Evolutionary conservation across 192 early-diverging fungal genomes (phyloP).

Genomic region (Coemansia sp.): DNA sequence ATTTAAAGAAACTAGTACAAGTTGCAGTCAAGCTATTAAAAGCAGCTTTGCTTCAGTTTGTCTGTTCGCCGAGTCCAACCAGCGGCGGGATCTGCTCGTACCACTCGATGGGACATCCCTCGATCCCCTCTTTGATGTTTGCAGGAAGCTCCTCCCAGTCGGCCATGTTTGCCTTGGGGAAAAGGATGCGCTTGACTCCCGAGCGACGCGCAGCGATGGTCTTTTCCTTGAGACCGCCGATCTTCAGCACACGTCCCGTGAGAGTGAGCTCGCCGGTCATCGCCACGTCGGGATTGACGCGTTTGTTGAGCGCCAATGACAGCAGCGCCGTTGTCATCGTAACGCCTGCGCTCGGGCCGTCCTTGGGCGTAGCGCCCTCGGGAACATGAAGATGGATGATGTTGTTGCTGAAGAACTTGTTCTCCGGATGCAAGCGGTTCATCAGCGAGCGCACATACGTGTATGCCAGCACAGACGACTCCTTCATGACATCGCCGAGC

Average conservation of each 20-base stretch:
- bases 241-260: conserved; percentile 95
- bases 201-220: conserved; percentile 94
- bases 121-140: conserved; percentile 87
- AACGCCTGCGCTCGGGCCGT: conserved; percentile 93
- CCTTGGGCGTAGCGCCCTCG: conserved; percentile 96
- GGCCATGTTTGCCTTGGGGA: conserved; percentile 81
- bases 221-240: conserved; percentile 97
- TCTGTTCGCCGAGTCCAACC: conserved; percentile 30
- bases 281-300: conserved; percentile 76
- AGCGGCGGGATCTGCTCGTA: conserved; percentile 67
- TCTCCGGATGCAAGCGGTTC: conserved; percentile 70
- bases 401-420: conserved; percentile 89
- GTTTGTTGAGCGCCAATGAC: conserved; percentile 81
- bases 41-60: neutral
- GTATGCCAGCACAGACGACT: conserved; percentile 92
- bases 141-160: conserved; percentile 97
- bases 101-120: conserved; percentile 76
- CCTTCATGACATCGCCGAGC: conserved; percentile 99
- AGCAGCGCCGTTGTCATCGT: conserved; percentile 95
- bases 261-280: conserved; percentile 99
- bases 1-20: too few species aligned
- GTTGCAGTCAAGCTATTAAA: neutral
- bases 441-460: conserved; percentile 89
- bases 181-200: conserved; percentile 84
- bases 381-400: conserved; percentile 93